A percentile compares a stretch with the other conserved stretches of the same genome.
Conservation (phyloP, 352 stramenopile species). For the Phytopythium vexans region DNA sequence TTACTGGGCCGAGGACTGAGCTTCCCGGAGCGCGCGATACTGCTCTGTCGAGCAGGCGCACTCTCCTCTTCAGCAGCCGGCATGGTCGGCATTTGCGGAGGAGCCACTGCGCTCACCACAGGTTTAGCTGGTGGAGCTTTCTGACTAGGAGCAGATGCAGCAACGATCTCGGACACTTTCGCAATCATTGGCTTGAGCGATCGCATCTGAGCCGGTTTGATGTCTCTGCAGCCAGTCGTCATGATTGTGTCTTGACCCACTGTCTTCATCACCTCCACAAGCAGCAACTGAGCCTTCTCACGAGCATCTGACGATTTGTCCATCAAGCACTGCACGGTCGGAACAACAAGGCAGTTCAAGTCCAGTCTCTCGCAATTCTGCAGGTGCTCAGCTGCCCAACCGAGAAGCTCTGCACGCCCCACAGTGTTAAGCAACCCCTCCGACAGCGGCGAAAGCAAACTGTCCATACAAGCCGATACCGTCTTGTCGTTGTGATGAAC, state of each 20-base stretch:
- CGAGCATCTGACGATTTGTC: conserved; percentile 83
- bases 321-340: conserved; percentile 77
- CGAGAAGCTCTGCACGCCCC: conserved; percentile 71
- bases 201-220: conserved; percentile 85
- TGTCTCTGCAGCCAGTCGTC: conserved; percentile 68
- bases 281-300: conserved; percentile 74
- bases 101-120: conserved; percentile 2
- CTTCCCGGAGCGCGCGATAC: conserved; percentile 10
- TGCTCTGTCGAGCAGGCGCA: neutral
- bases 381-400: conserved; percentile 70
- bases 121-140: conserved; percentile 2
- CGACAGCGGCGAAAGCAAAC: conserved; percentile 57
- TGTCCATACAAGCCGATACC: conserved; percentile 63
- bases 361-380: conserved; percentile 64
- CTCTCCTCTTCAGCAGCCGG: conserved; percentile 4
- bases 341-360: conserved; percentile 55
- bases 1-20: conserved; percentile 11
- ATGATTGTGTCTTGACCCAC: conserved; percentile 74
- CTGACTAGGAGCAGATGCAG: conserved; percentile 15
- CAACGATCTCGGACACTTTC: conserved; percentile 55
- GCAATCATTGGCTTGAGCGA: conserved; percentile 82
- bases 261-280: conserved; percentile 80
- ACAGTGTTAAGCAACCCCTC: conserved; percentile 77
- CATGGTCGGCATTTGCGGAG: neutral
- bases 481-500: conserved; percentile 75